A percentile compares a stretch with the other conserved stretches of the same genome.
These are phyloP conservation scores for Xylaria curta DNA, from an alignment of 495 filamentous ascomycete genomes.

Conservation along the genomic window DNA sequence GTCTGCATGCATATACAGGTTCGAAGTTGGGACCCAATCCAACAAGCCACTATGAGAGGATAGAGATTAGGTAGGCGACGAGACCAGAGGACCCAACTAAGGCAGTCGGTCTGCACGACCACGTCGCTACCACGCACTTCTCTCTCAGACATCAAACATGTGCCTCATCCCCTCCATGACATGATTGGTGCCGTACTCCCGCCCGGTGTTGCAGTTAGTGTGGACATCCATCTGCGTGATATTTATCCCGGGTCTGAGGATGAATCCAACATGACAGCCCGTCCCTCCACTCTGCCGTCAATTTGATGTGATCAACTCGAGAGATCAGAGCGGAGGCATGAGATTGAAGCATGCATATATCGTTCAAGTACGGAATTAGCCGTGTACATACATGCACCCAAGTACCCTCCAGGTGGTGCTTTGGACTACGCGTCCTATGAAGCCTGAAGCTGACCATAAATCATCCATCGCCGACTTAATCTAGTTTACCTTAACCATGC, in stretches of 20 bases:
- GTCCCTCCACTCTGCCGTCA: not conserved
- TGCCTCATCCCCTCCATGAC: not conserved
- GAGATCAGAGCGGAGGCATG: not conserved
- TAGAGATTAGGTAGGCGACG: conserved; percentile 4
- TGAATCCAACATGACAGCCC: not conserved
- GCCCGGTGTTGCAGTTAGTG: conserved; percentile 6
- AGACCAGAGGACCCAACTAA: not conserved
- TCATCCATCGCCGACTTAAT: not conserved
- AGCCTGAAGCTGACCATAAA: not conserved
- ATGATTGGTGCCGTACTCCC: conserved; percentile 15
- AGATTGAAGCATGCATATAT: not conserved
- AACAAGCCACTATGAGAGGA: not conserved
- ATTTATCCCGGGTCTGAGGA: conserved; percentile 14
- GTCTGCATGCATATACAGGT: not conserved
- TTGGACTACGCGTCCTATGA: not conserved
- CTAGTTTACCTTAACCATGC: not conserved
- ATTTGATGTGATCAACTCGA: conserved; percentile 4
- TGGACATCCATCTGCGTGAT: conserved; percentile 10
- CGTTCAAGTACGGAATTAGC: conserved; percentile 7
- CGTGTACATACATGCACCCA: conserved; percentile 4
- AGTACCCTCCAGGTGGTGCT: not conserved
- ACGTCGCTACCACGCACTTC: not conserved
- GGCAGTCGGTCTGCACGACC: not conserved
- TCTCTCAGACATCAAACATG: conserved; percentile 3
- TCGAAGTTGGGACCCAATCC: conserved; percentile 4